These are phyloP conservation scores for Zymoseptoria crescenta DNA, from an alignment of 2,329 filamentous ascomycete genomes.

Conservation along the genomic window DNA sequence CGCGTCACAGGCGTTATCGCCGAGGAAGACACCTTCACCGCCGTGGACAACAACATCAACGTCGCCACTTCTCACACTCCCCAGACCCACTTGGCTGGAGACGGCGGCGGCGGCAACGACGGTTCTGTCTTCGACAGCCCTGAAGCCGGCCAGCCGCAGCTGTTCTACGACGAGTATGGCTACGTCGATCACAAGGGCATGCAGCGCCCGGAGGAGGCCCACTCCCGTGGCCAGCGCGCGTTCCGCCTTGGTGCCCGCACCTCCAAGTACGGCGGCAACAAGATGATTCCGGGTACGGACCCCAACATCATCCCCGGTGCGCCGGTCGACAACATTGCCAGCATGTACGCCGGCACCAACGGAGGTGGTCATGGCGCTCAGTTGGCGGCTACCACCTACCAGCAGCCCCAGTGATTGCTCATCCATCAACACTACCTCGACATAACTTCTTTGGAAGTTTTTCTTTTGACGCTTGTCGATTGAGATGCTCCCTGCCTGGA, in stretches of 20 bases:
- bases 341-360: neutral
- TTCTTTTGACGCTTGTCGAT: neutral
- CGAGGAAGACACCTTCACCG: too few relatives aligned
- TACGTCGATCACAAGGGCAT: neutral
- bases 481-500: neutral
- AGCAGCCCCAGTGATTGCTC: neutral
- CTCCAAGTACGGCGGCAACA: neutral
- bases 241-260: neutral
- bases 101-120: neutral
- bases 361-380: neutral
- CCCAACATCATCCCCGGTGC: neutral
- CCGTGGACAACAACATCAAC: too few relatives aligned
- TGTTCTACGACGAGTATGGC: neutral
- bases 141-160: neutral
- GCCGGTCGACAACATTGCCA: neutral
- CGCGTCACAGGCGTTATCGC: too few relatives aligned
- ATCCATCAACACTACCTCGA: neutral
- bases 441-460: neutral
- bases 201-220: neutral
- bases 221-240: too few relatives aligned
- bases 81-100: neutral
- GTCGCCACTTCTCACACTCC: neutral
- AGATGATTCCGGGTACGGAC: neutral
- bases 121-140: neutral
- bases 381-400: neutral